Evolutionary conservation across 306 rosid genomes (phyloP), one percentile per base, ranked within the genome.

Genomic region (Canavalia ensiformis): DNA sequence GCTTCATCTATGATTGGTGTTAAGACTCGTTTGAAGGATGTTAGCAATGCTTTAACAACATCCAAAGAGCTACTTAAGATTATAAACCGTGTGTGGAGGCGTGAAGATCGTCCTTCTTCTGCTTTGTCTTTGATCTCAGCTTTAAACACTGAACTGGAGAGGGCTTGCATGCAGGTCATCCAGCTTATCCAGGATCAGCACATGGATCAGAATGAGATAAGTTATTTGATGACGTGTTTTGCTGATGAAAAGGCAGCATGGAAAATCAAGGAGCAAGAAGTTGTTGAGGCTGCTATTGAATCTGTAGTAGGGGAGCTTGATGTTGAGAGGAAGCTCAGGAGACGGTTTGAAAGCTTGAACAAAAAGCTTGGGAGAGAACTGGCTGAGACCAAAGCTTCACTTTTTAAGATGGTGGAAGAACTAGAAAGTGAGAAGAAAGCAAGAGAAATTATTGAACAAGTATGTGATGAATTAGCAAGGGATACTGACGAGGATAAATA

Each of bases 161-260:
- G 97, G 87, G 98, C 97, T 77, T 91, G 98, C 41, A 80, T 92
- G 76, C 98, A 88, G 90, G 92, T 91, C 82, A 96, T 93, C 84
- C 98, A 96, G 77, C 90, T 88, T 58, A 94, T 96, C 78, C 98
- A 96, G 46, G 99, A 90, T 47, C 99, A 96, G 63, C 89, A 94
- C 56, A 88, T 88, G 0, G 94, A 95, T 68, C 95, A 89, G 77
- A 89, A 86, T 30, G 98, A 94, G 84, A 87, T 96, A 60, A 87
- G 78, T 88, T 91, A 90, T 75, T 87, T 96, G 84, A 89, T 96
- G 90, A 92, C 91, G 90, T 90, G 95, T 76, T 90, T 90, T 83
- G 91, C 98, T 54, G 98, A 96, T 72, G 99, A 96, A 89, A 93
- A 94, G 83, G 97, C 96, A 5, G 90, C 94, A 28, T 94, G 99